Base-by-base conservation (phyloP, 169 alveolate genomes). In the Ichthyophthirius multifiliis region DNA sequence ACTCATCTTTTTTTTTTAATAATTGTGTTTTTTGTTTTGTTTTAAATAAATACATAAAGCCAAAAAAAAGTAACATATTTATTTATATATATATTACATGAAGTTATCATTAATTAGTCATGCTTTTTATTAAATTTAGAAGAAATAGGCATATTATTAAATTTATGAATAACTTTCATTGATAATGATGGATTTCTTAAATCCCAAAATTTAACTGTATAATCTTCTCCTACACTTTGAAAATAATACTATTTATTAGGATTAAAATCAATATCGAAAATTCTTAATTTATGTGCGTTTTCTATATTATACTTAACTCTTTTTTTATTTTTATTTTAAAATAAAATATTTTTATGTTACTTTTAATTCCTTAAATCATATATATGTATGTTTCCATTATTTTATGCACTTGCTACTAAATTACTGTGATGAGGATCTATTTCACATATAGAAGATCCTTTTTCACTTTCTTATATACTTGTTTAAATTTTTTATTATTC, bases 121-220 rank as follows among this genome's bases (percentile, higher is more conserved):
- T 93, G 93, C 34, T 76, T 80, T 79, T 87, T 84, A 76, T 93
- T 93, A 78, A 71, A 93, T 83, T 89, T 93, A 13, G 85, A 86
- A 44, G 79, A 78, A 63, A 83, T 82, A 15, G 91, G 82, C 91
- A 94, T 90, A 84, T 93, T 94, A 31, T 89, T 77, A 30, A 84
- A 89, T 45, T 92, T 91, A 73, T 89, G 90, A 79, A 87, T 84
- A n/a, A 86, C 90, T 71, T 87, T 84, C 34, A 88, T 65, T 43
- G 87, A 88, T 15, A 64, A 76, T 6, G 82, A 76, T 1, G 87
- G 65, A 75, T 86, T 87, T 46, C 96, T 83, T 12, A 93, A 45
- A 65, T 93, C 96, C 96, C 96, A 93, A 45, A 93, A 89, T 75
- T 93, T 86, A 15, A 90, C 41, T 0, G 83, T 74, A 46, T 81